Conservation (phyloP, 441 rosid species). For the Erodium trifolium region DNA sequence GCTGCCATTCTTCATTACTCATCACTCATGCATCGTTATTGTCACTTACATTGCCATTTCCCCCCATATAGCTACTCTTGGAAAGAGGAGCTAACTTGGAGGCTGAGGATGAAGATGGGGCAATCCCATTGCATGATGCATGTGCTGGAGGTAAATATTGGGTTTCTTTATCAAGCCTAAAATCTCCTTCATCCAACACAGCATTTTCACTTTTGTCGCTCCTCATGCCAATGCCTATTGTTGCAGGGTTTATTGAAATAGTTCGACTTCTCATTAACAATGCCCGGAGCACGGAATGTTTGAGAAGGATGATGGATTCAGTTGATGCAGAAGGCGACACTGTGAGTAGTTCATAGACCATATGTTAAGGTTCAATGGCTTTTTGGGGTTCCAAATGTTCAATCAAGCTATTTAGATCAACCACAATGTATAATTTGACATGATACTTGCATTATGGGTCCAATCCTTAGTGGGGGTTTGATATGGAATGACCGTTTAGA, state of each 20-base stretch:
- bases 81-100: conserved; percentile 85
- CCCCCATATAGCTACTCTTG: conserved; percentile 49
- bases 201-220: background rate
- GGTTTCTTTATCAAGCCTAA: background rate
- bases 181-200: background rate
- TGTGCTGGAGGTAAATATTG: conserved; percentile 61
- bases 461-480: background rate
- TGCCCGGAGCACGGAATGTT: conserved; percentile 35
- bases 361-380: background rate
- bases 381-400: background rate
- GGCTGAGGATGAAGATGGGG: conserved; percentile 78
- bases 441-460: background rate
- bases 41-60: background rate
- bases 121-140: conserved; percentile 83
- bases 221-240: background rate
- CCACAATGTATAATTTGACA: background rate
- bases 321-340: conserved; percentile 18
- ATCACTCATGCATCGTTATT: background rate
- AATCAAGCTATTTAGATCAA: background rate
- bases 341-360: conserved; percentile 10
- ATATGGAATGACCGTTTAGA: background rate
- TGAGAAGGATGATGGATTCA: conserved; percentile 66
- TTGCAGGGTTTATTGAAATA: conserved; percentile 60
- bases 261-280: conserved; percentile 50
- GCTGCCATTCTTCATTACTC: background rate